Evolutionary conservation across 495 filamentous ascomycete species (phyloP).

Genomic region (Chlorociboria aeruginascens): DNA sequence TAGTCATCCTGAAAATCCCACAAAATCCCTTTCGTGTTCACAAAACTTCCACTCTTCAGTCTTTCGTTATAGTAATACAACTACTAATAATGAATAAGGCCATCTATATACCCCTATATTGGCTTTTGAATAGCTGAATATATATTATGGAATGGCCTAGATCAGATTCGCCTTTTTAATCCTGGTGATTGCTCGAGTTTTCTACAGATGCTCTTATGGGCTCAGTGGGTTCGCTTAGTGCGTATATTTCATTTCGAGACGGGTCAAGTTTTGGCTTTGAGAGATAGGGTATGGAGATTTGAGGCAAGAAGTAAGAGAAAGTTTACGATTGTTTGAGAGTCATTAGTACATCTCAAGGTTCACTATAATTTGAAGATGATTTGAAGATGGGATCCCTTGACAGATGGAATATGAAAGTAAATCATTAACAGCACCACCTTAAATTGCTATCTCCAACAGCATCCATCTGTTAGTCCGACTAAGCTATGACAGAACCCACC

Average conservation of each 20-base stretch:
- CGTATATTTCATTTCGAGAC: slow-evolving; percentile 8
- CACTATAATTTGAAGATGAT: too few species aligned
- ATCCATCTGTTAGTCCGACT: neutral
- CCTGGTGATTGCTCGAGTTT: slow-evolving; percentile 18
- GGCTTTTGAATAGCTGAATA: slow-evolving; percentile 16
- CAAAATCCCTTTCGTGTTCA: neutral
- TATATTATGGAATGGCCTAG: slow-evolving; percentile 18
- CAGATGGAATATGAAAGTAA: too few species aligned
- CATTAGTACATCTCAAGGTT: too few species aligned
- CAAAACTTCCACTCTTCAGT: slow-evolving; percentile 8
- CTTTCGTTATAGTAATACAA: slow-evolving; percentile 2
- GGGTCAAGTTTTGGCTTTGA: neutral
- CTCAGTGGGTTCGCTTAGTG: slow-evolving; percentile 20
- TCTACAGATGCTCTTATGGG: slow-evolving; percentile 8
- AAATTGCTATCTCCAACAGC: too few species aligned
- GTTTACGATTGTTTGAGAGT: too few species aligned
- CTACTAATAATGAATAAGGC: neutral
- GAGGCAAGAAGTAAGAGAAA: too few species aligned
- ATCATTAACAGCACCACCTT: too few species aligned
- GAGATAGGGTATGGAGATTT: neutral
- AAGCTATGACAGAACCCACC: slow-evolving; percentile 13
- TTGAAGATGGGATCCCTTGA: too few species aligned
- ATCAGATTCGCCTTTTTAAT: slow-evolving; percentile 20
- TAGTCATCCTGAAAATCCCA: neutral
- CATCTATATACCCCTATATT: slow-evolving; percentile 18